phyloP scores from a whole-genome alignment of 805 yeast species.

The Myxozyma neglecta region DNA sequence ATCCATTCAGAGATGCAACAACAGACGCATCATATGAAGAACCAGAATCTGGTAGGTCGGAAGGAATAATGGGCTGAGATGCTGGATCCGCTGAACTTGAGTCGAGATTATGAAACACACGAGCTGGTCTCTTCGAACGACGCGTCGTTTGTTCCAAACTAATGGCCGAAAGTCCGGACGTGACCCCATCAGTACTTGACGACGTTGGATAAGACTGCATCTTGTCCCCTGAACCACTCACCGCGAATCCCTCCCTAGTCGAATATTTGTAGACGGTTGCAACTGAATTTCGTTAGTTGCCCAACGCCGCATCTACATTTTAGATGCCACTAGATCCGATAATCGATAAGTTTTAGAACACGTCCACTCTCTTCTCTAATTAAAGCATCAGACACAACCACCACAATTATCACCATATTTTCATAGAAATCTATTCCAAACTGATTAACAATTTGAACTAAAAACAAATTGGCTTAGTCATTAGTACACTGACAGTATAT shows the following conservation, averaged over 20 bases:
- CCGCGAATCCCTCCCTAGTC: not conserved
- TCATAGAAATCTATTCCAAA: too few relatives aligned
- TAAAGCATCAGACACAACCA: too few relatives aligned
- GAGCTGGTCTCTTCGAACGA: constrained; percentile 25
- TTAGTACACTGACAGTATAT: too few relatives aligned
- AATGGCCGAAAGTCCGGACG: constrained; percentile 11
- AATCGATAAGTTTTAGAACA: too few relatives aligned
- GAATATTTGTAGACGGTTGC: not conserved
- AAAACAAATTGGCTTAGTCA: too few relatives aligned
- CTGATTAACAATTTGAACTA: too few relatives aligned
- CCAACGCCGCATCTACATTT: too few relatives aligned
- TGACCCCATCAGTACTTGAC: constrained; percentile 18
- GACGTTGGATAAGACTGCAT: constrained; percentile 16
- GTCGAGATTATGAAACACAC: constrained; percentile 25
- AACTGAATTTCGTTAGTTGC: too few relatives aligned
- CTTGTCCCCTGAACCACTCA: not conserved
- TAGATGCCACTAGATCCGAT: too few relatives aligned
- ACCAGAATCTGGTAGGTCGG: constrained; percentile 15
- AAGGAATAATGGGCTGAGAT: constrained; percentile 22
- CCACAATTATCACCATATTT: too few relatives aligned
- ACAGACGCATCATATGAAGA: constrained; percentile 13
- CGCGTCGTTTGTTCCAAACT: constrained; percentile 4
- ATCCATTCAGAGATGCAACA: constrained; percentile 7
- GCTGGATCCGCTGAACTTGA: constrained; percentile 10
- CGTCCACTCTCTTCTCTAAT: too few relatives aligned